These are phyloP conservation scores for Penicillium polonicum DNA, from an alignment of 2,329 filamentous ascomycete genomes.

Conservation along the genomic window DNA sequence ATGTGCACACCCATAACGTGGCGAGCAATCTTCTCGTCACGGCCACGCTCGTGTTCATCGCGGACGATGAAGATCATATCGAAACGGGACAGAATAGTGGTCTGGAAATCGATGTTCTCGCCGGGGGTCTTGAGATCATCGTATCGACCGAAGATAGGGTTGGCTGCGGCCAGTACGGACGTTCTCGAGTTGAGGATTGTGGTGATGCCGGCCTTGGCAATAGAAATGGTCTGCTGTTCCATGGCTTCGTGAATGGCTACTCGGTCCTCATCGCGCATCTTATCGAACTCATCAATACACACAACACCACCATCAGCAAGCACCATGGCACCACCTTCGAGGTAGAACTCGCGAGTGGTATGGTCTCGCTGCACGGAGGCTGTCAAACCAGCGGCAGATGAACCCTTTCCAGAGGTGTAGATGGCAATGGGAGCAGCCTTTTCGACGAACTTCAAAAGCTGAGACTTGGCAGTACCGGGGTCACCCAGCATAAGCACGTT, in stretches of 20 bases:
- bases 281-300: constrained; percentile 99
- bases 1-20: constrained; percentile 98
- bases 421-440: constrained; percentile 95
- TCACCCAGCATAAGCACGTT: constrained; percentile 96
- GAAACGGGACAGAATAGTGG: constrained; percentile 95
- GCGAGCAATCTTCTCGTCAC: constrained; percentile 89
- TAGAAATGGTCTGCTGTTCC: constrained; percentile 99
- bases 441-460: constrained; percentile 95
- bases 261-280: constrained; percentile 97
- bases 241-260: constrained; percentile 99
- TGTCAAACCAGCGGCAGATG: constrained; percentile 93
- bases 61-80: constrained; percentile 99
- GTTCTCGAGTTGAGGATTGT: constrained; percentile 96
- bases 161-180: constrained; percentile 90
- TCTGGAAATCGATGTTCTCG: constrained; percentile 99
- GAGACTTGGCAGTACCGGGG: constrained; percentile 96
- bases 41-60: constrained; percentile 84
- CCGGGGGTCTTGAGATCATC: constrained; percentile 97
- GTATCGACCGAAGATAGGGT: constrained; percentile 96
- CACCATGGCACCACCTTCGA: constrained; percentile 98
- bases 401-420: constrained; percentile 97
- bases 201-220: constrained; percentile 97
- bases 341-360: constrained; percentile 90
- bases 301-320: constrained; percentile 95
- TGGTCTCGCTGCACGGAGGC: constrained; percentile 94